These are phyloP conservation scores for Ceratocystis diversiconidia DNA, from an alignment of 2,329 filamentous ascomycete species.

Conservation along the genomic window DNA sequence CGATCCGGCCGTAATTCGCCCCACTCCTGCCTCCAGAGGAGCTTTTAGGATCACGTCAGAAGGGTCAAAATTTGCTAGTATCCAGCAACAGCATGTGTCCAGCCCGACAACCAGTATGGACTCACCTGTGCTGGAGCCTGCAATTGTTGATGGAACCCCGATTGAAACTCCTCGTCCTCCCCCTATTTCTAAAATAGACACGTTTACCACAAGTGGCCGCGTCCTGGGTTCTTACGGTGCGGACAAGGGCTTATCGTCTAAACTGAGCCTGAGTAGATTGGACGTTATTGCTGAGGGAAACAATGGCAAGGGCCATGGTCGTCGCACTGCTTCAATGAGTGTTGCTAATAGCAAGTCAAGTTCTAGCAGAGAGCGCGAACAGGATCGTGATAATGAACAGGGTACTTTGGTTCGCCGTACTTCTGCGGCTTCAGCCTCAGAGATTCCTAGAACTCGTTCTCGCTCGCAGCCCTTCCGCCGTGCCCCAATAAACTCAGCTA, in stretches of 20 bases:
- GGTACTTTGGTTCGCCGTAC: neutral
- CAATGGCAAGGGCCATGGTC: slow-evolving; percentile 8
- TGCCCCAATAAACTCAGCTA: slow-evolving; percentile 40
- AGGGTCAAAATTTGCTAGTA: neutral
- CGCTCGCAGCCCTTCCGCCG: slow-evolving; percentile 23
- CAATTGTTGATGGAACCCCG: slow-evolving; percentile 13
- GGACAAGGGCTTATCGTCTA: slow-evolving; percentile 8
- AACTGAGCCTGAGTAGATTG: slow-evolving; percentile 10
- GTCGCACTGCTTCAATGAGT: slow-evolving; percentile 15
- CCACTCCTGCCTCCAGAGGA: neutral
- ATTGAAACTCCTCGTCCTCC: slow-evolving; percentile 14
- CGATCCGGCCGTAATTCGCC: neutral
- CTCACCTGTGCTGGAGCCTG: slow-evolving; percentile 8
- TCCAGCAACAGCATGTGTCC: neutral
- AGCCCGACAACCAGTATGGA: neutral
- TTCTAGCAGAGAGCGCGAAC: slow-evolving; percentile 4
- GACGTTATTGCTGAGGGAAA: slow-evolving; percentile 13
- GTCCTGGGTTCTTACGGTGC: neutral
- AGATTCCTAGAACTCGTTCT: slow-evolving; percentile 6
- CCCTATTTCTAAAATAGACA: slow-evolving; percentile 12
- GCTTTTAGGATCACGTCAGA: neutral
- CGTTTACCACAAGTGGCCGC: no score
- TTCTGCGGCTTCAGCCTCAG: neutral
- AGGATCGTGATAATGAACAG: neutral
- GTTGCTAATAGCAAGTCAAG: neutral